Percentiles rank a stretch among this genome's conserved stretches.
Conservation (phyloP, 495 filamentous ascomycete genomes). For the Apodospora peruviana region DNA sequence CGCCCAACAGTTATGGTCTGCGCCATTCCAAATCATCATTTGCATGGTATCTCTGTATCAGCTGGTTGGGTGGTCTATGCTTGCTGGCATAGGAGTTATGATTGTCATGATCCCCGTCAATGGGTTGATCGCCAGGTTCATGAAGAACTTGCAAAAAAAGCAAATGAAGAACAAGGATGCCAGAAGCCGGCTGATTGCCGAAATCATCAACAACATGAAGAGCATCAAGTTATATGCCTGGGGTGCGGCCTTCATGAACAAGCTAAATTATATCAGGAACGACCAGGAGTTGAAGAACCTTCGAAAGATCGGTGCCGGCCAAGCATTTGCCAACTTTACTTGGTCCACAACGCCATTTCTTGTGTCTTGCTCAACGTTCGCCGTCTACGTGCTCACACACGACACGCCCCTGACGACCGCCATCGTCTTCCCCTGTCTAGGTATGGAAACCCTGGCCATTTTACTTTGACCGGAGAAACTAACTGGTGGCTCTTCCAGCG, state of each 20-base stretch:
- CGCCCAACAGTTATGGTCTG: conserved; percentile 90
- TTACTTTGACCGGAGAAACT: too few relatives aligned
- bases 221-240: conserved; percentile 98
- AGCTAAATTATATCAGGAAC: conserved; percentile 90
- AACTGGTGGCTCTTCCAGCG: too few relatives aligned
- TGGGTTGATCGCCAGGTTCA: conserved; percentile 82
- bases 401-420: conserved; percentile 81
- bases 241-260: conserved; percentile 95
- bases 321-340: conserved; percentile 93
- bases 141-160: conserved; percentile 89
- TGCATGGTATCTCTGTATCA: conserved; percentile 96
- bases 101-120: conserved; percentile 96
- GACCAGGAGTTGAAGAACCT: conserved; percentile 93
- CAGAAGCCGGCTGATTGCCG: conserved; percentile 86
- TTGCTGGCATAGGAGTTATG: conserved; percentile 96
- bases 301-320: conserved; percentile 89
- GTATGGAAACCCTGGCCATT: too few relatives aligned
- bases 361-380: conserved; percentile 94
- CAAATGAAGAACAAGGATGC: conserved; percentile 99
- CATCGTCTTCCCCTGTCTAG: conserved; percentile 91
- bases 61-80: conserved; percentile 86
- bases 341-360: conserved; percentile 99
- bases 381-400: conserved; percentile 82
- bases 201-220: conserved; percentile 99
- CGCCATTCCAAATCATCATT: conserved; percentile 90